These are phyloP conservation scores for Blastobotrys peoriensis DNA, from an alignment of 805 yeast genomes.

Conservation along the genomic window DNA sequence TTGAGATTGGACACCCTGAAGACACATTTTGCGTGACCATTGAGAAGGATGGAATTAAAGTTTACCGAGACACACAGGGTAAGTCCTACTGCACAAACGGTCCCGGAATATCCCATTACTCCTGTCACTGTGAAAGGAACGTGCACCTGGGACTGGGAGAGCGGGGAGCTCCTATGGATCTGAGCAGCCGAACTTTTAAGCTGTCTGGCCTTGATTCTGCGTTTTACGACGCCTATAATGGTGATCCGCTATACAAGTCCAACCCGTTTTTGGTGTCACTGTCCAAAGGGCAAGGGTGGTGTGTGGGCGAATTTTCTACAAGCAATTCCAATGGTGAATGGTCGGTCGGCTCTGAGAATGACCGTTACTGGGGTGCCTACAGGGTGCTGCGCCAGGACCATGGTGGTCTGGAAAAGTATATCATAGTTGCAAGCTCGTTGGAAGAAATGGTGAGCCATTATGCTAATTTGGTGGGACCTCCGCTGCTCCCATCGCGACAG, in stretches of 20 bases:
- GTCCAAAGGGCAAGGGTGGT: conserved; percentile 7
- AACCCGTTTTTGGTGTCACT: conserved; percentile 5
- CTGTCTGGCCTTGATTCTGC: conserved; percentile 3
- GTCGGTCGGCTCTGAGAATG: conserved; percentile 5
- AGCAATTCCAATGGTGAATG: conserved; percentile 5
- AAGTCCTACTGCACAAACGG: conserved; percentile 1
- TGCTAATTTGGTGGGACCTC: neutral
- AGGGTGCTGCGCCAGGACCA: conserved; percentile 7
- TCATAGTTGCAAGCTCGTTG: neutral
- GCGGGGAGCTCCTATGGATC: conserved; percentile 6
- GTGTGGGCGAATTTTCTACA: conserved; percentile 4
- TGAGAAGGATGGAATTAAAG: neutral
- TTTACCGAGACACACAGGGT: neutral
- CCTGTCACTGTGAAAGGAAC: neutral
- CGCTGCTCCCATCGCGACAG: conserved; percentile 6
- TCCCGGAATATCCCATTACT: conserved; percentile 3
- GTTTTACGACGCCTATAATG: conserved; percentile 4
- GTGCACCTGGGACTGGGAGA: conserved; percentile 8
- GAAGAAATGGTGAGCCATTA: neutral
- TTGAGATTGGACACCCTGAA: neutral
- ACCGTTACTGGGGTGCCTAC: conserved; percentile 5
- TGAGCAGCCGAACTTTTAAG: conserved; percentile 4
- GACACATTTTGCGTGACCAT: neutral
- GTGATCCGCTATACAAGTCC: conserved; percentile 6
- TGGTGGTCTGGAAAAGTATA: conserved; percentile 8